Conservation (phyloP, 2,329 filamentous ascomycete genomes). For the Magnaporthiopsis rhizophila region DNA sequence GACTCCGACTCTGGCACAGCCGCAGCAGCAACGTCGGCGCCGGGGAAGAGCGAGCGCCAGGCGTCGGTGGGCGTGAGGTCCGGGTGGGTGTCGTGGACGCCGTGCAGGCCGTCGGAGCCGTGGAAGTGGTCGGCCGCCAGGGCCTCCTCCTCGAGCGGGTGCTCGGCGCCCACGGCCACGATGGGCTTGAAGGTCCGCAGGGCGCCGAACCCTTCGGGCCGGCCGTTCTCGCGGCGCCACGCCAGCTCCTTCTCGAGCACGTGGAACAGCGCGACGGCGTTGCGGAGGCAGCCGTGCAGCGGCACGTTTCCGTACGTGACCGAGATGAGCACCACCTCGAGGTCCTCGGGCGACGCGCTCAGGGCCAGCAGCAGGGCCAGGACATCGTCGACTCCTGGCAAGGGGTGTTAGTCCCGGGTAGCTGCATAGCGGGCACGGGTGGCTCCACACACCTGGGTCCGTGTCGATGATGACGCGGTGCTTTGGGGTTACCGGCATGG, state of each 20-base stretch:
- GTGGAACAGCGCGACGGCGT: slow-evolving; percentile 85
- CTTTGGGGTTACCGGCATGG: slow-evolving; percentile 38
- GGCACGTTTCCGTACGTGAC: slow-evolving; percentile 93
- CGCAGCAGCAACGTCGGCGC: slow-evolving; percentile 14
- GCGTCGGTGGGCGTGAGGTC: slow-evolving; percentile 67
- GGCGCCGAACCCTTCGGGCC: slow-evolving; percentile 61
- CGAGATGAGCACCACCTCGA: slow-evolving; percentile 79
- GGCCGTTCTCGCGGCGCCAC: slow-evolving; percentile 68
- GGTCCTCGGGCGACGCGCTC: slow-evolving; percentile 70
- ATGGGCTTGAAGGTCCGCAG: slow-evolving; percentile 69
- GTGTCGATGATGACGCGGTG: slow-evolving; percentile 91
- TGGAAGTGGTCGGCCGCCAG: slow-evolving; percentile 84
- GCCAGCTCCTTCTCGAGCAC: slow-evolving; percentile 81
- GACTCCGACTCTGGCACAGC: too few relatives aligned
- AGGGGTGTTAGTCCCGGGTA: slow-evolving; percentile 9
- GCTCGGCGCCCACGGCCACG: slow-evolving; percentile 78
- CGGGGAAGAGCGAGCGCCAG: slow-evolving; percentile 62
- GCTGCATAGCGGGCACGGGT: neutral
- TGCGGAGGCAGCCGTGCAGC: slow-evolving; percentile 76
- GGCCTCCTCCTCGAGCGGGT: slow-evolving; percentile 75
- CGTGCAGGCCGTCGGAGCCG: slow-evolving; percentile 67
- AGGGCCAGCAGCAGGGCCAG: slow-evolving; percentile 83
- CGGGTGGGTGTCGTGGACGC: slow-evolving; percentile 64
- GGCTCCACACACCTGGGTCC: slow-evolving; percentile 58
- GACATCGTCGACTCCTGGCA: slow-evolving; percentile 76